A percentile compares a stretch with the other conserved stretches of the same genome.
phyloP scores from a whole-genome alignment of 2,329 filamentous ascomycete genomes.

The Aciculosporium take region DNA sequence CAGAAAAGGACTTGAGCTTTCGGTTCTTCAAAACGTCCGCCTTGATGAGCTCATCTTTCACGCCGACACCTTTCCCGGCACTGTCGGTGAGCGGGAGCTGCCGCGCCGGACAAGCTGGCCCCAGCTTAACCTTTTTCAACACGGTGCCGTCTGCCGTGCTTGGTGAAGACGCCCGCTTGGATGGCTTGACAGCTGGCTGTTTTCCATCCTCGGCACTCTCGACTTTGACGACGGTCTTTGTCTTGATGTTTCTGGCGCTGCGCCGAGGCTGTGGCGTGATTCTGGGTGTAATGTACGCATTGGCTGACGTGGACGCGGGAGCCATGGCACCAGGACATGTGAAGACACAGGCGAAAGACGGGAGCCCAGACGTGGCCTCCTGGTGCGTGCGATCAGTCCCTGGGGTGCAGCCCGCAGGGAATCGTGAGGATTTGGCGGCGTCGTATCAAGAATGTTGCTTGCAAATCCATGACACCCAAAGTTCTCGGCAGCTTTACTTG shows the following conservation, averaged over 20 bases:
- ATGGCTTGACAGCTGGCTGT: not conserved
- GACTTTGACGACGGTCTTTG: not conserved
- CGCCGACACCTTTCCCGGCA: not conserved
- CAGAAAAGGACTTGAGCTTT: constrained; percentile 29
- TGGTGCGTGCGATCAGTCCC: too few species aligned
- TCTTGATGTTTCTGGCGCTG: constrained; percentile 2
- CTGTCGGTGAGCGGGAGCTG: not conserved
- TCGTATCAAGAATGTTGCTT: too few species aligned
- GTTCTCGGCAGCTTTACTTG: too few species aligned
- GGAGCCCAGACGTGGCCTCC: too few species aligned
- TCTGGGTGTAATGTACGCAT: not conserved
- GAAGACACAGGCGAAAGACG: too few species aligned
- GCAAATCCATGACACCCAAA: too few species aligned
- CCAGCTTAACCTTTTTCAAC: constrained; percentile 5
- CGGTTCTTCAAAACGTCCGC: constrained; percentile 21
- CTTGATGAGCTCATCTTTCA: constrained; percentile 5
- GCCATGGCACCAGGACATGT: not conserved
- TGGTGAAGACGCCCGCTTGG: constrained; percentile 17
- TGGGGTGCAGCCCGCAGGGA: too few species aligned
- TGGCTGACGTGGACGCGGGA: not conserved
- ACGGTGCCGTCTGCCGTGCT: not conserved
- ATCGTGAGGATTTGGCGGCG: too few species aligned
- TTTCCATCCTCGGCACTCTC: not conserved
- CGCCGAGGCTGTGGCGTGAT: constrained; percentile 2
- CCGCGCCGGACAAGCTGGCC: not conserved